Base-by-base conservation (phyloP, 208 protist genomes). In the Leishmania turanica region DNA sequence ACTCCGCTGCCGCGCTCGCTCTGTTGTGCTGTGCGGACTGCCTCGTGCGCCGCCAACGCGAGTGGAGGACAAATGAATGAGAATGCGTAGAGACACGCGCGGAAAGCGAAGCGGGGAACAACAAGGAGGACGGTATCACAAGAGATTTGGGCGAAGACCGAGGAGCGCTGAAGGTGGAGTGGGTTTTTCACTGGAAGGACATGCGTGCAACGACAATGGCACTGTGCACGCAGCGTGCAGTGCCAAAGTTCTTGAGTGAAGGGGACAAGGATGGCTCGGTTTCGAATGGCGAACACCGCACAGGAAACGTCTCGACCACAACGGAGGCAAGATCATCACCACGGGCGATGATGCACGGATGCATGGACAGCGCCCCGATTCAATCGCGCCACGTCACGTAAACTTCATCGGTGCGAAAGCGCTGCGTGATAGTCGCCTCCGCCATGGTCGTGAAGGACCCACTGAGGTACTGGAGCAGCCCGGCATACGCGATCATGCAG, bases 401-500 rank as follows among this genome's bases (percentile, higher is more conserved):
- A 17, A 99, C 98, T 76, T 99, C 93, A 85, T 99, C 99, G 0
- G 99, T 99, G 83, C 99, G 92, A 83, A 98, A 98, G 37, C 95
- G 87, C 80, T 98, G 95, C 1, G 93, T 97, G 51, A 98, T 88
- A 19, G 89, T 92, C 42, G 90, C 86, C 60, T 97, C 91, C 45
- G 79, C 70, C 47, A 98, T 81, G 17, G 93, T 87, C 0, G 92
- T 95, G 71, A 97, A 88, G 86, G 84, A 88, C 89, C 98, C 83
- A 37, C 93, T 95, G 71, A 87, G 42, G 74, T 93, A 98, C 84
- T 99, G 88, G 40, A 99, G 85, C 42, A 99, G 77, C 4, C 99
- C 99, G 5, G 99, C 97, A 80, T 99, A 99, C 5, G 99, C 99
- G 84, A 99, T 99, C 99, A 99, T 99, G 69, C 99, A 99, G 3